Percentiles rank a stretch among this genome's conserved stretches.
These are phyloP conservation scores for Flueggea neowawraea DNA, from an alignment of 441 rosid genomes.

Conservation along the genomic window DNA sequence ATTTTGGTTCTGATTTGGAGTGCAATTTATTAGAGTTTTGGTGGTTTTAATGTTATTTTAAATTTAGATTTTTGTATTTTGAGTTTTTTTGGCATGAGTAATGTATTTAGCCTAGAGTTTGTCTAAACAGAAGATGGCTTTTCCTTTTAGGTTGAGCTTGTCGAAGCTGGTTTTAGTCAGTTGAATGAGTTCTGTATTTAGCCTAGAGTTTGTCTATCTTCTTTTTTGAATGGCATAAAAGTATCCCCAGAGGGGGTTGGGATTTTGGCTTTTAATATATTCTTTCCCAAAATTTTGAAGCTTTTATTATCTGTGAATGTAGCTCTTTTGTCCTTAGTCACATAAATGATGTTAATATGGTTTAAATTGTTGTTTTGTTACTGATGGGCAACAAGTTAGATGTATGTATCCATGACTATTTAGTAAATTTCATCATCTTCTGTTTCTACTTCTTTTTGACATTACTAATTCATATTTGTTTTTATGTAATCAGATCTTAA, in stretches of 20 bases:
- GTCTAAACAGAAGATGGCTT: no score
- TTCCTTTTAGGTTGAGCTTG: slow-evolving; percentile 3
- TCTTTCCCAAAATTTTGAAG: background rate
- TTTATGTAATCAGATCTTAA: no score
- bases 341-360: background rate
- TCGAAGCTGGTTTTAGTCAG: background rate
- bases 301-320: background rate
- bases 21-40: slow-evolving; percentile 19
- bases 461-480: no score
- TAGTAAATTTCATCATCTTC: no score
- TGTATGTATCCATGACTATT: slow-evolving; percentile 90
- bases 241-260: background rate
- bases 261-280: background rate
- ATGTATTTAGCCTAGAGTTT: no score
- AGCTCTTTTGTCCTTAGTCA: no score
- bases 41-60: slow-evolving; percentile 17
- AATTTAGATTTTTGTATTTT: slow-evolving; percentile 22
- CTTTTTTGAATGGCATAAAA: background rate
- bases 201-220: background rate
- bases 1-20: slow-evolving; percentile 22
- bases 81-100: no score
- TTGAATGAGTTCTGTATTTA: background rate
- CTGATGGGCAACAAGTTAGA: slow-evolving; percentile 29
- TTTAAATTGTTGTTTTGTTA: slow-evolving; percentile 1
- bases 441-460: no score